Evolutionary conservation across 2,329 filamentous ascomycete genomes (phyloP).

Genomic region (Aspergillus unguis): DNA sequence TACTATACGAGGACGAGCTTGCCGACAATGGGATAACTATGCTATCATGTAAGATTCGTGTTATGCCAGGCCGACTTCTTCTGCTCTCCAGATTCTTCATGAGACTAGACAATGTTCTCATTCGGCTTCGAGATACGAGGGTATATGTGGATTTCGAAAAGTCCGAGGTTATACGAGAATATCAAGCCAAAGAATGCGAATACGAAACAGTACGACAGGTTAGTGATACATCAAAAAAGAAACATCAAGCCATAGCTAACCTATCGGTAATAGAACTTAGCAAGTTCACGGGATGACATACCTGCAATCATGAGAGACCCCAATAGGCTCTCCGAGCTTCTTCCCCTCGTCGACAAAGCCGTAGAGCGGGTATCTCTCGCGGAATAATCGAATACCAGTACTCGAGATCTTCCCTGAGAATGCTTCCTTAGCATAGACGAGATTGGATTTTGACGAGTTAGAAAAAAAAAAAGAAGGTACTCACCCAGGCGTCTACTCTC

Average conservation of each 20-base stretch:
- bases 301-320: constrained; percentile 75
- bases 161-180: constrained; percentile 79
- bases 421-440: background rate
- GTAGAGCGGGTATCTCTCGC: constrained; percentile 54
- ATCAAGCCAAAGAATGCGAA: constrained; percentile 77
- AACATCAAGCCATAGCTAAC: background rate
- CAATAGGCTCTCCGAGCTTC: constrained; percentile 66
- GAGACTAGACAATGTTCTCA: constrained; percentile 83
- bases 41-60: constrained; percentile 83
- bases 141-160: constrained; percentile 86
- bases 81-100: constrained; percentile 86
- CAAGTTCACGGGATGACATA: constrained; percentile 65
- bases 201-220: constrained; percentile 75
- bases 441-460: background rate
- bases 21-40: constrained; percentile 96
- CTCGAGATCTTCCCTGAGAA: background rate
- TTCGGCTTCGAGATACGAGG: constrained; percentile 83
- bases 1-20: constrained; percentile 95
- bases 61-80: constrained; percentile 85
- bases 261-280: constrained; percentile 42
- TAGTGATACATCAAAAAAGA: constrained; percentile 28
- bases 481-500: background rate
- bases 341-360: constrained; percentile 67
- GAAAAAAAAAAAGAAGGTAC: background rate
- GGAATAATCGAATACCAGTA: background rate